Percentiles rank a stretch among this genome's conserved stretches.
phyloP scores from a whole-genome alignment of 2,329 filamentous ascomycete species.

The Bipolaris oryzae region DNA sequence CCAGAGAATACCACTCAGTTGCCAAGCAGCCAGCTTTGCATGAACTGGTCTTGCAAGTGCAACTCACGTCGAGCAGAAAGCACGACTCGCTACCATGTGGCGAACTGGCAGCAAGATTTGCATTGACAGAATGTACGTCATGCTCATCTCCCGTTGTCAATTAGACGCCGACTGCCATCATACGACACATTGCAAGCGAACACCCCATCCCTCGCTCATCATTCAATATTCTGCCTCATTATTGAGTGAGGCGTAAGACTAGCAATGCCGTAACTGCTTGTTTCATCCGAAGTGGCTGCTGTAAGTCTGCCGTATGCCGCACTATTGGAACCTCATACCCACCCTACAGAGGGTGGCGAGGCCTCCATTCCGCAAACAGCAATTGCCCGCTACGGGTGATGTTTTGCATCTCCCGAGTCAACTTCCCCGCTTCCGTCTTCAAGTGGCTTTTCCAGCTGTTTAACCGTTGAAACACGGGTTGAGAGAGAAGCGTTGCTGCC shows the following conservation, averaged over 20 bases:
- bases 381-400: slow-evolving; percentile 26
- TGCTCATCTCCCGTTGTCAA: background rate
- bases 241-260: background rate
- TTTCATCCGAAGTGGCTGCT: slow-evolving; percentile 3
- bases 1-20: slow-evolving; percentile 12
- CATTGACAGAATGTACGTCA: background rate
- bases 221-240: background rate
- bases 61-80: slow-evolving; percentile 1
- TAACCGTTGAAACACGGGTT: slow-evolving; percentile 12
- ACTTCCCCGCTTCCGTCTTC: slow-evolving; percentile 12
- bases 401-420: slow-evolving; percentile 25
- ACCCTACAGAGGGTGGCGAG: slow-evolving; percentile 5
- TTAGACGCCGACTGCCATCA: slow-evolving; percentile 1
- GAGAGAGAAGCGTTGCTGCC: slow-evolving; percentile 13
- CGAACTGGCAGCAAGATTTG: background rate
- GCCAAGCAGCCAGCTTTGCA: slow-evolving; percentile 17
- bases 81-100: slow-evolving; percentile 5
- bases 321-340: slow-evolving; percentile 13
- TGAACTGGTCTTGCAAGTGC: slow-evolving; percentile 16
- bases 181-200: slow-evolving; percentile 8
- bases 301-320: slow-evolving; percentile 12
- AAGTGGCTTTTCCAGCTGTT: slow-evolving; percentile 8
- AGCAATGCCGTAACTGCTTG: slow-evolving; percentile 5
- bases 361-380: slow-evolving; percentile 5
- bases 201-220: background rate